Evolutionary conservation across 2,329 filamentous ascomycete species (phyloP).

Genomic region (Stemphylium beticola): DNA sequence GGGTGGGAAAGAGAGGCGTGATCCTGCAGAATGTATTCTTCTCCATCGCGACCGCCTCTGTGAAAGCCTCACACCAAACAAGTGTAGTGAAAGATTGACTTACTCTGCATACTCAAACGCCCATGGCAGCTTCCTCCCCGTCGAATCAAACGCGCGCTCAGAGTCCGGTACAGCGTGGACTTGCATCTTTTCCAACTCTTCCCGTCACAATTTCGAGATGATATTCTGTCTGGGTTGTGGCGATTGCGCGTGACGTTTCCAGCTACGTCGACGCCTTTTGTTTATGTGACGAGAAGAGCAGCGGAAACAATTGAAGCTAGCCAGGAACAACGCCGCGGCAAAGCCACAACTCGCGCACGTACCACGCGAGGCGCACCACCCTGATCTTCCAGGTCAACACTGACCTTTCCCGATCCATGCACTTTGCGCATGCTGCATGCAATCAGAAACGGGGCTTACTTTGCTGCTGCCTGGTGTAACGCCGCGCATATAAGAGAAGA

Average conservation of each 20-base stretch:
- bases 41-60: background rate
- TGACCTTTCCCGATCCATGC: conserved; percentile 26
- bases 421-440: conserved; percentile 17
- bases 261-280: conserved; percentile 22
- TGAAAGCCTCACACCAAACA: background rate
- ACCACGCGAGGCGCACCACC: conserved; percentile 21
- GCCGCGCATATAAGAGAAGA: conserved; percentile 5
- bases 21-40: background rate
- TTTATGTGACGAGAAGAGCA: conserved; percentile 34
- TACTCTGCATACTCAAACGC: conserved; percentile 67
- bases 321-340: conserved; percentile 29
- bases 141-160: conserved; percentile 65
- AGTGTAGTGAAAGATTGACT: conserved; percentile 35
- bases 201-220: background rate
- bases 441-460: conserved; percentile 5
- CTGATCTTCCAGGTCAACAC: conserved; percentile 7
- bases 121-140: conserved; percentile 67
- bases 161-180: conserved; percentile 69
- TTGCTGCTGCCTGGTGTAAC: conserved; percentile 35
- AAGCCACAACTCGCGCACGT: conserved; percentile 36
- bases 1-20: background rate
- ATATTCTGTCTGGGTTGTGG: conserved; percentile 5
- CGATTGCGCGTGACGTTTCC: conserved; percentile 9
- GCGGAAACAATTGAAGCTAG: conserved; percentile 19
- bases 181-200: conserved; percentile 58